Percentiles rank a stretch among this genome's conserved stretches.
Conservation (phyloP, 768 basidiomycete genomes). For the Postia placenta region DNA sequence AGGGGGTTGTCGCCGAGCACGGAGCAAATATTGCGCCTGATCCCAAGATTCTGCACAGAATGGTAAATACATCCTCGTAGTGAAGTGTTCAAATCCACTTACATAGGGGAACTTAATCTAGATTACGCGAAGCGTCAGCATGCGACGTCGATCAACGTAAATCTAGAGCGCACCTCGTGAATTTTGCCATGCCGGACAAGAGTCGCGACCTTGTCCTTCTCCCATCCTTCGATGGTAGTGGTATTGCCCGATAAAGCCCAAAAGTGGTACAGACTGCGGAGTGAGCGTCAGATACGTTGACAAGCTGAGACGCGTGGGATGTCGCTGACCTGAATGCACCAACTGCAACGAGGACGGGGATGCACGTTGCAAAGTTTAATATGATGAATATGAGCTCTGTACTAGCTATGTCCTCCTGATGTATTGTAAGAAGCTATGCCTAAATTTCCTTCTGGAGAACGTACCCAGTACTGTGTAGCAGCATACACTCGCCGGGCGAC, state of each 20-base stretch:
- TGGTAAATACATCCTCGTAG: not conserved
- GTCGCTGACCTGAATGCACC: constrained; percentile 77
- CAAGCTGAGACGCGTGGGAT: not conserved
- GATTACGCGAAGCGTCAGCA: not conserved
- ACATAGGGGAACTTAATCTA: constrained; percentile 94
- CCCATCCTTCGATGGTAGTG: constrained; percentile 97
- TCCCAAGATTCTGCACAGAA: constrained; percentile 65
- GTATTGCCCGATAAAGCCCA: constrained; percentile 71
- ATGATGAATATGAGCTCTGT: constrained; percentile 79
- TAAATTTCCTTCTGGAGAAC: not conserved
- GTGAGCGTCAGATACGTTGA: constrained; percentile 9
- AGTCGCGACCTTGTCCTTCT: constrained; percentile 90
- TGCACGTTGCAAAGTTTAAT: constrained; percentile 77
- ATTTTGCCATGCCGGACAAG: constrained; percentile 84
- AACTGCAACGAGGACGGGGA: constrained; percentile 82
- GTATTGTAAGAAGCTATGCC: not conserved
- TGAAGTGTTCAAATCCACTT: constrained; percentile 20
- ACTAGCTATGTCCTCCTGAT: constrained; percentile 62
- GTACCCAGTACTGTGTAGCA: constrained; percentile 23
- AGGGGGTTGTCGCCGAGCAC: constrained; percentile 72
- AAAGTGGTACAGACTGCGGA: constrained; percentile 76
- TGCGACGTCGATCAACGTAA: not conserved
- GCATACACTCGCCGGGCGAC: constrained; percentile 57
- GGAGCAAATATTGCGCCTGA: constrained; percentile 63
- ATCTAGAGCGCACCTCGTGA: constrained; percentile 46